Conservation (phyloP, 768 basidiomycete species). For the Mycena indigotica region DNA sequence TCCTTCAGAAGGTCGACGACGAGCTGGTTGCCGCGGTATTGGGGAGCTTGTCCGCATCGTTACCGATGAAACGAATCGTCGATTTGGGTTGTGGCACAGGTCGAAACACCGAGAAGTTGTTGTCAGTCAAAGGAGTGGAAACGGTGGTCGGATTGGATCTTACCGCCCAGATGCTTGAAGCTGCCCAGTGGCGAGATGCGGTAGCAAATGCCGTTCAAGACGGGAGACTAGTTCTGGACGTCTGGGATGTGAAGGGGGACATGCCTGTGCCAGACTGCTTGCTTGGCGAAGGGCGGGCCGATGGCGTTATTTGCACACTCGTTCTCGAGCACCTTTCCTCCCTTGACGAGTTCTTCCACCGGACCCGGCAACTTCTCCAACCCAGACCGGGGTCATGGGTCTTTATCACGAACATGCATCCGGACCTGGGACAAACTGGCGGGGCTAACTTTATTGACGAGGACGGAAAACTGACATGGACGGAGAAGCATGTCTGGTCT, state of each 20-base stretch:
- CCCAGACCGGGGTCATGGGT: conserved; percentile 8
- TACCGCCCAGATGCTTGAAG: conserved; percentile 8
- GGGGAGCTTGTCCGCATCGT: background rate
- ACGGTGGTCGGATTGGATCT: conserved; percentile 11
- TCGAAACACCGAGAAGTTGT: conserved; percentile 15
- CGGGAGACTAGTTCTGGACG: background rate
- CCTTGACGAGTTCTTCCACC: conserved; percentile 10
- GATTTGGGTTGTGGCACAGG: conserved; percentile 17
- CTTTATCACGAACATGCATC: conserved; percentile 20
- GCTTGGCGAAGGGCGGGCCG: background rate
- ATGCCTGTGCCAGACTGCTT: background rate
- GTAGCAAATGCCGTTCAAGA: background rate
- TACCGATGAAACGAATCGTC: conserved; percentile 1
- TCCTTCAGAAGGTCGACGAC: background rate
- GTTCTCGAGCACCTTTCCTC: conserved; percentile 18
- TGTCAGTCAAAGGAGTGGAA: conserved; percentile 1
- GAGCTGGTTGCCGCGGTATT: background rate
- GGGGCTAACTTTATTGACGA: conserved; percentile 9
- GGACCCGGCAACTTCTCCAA: conserved; percentile 1
- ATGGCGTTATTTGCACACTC: conserved; percentile 15
- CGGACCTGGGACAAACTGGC: conserved; percentile 2
- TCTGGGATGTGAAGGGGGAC: conserved; percentile 8
- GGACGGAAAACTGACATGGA: conserved; percentile 7
- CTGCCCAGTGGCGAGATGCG: background rate
- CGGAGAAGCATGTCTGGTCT: conserved; percentile 12